A percentile compares a stretch with the other conserved stretches of the same genome.
phyloP scores from a whole-genome alignment of 2,329 filamentous ascomycete genomes.

The Cadophora malorum region DNA sequence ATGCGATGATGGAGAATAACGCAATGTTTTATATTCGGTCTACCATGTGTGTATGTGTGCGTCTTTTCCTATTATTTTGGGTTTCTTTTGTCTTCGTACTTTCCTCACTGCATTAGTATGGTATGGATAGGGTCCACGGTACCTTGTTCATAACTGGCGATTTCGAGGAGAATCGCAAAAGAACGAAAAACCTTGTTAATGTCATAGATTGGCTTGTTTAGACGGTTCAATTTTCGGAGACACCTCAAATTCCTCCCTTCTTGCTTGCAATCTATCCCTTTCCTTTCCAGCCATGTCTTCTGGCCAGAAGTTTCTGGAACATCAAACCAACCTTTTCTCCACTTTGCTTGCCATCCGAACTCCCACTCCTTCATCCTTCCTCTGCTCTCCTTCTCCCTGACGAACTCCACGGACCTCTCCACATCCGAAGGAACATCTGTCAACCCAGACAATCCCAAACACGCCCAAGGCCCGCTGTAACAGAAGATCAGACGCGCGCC shows the following conservation, averaged over 20 bases:
- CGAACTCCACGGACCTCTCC: slow-evolving; percentile 4
- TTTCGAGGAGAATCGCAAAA: not conserved
- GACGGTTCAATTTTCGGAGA: slow-evolving; percentile 3
- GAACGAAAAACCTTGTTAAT: slow-evolving; percentile 17
- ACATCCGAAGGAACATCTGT: slow-evolving; percentile 1
- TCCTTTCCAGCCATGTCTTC: not conserved
- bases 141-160: not conserved
- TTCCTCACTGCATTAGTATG: slow-evolving; percentile 1
- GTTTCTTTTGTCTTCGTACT: not conserved
- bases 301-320: not conserved
- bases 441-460: slow-evolving; percentile 10
- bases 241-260: not conserved
- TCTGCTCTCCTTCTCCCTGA: not conserved
- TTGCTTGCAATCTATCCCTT: not conserved
- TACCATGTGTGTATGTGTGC: not conserved
- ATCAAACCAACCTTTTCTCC: not conserved
- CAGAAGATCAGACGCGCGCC: slow-evolving; percentile 25
- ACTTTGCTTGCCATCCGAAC: not conserved
- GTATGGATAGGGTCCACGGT: not conserved
- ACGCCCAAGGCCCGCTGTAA: slow-evolving; percentile 13
- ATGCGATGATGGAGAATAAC: slow-evolving; percentile 26
- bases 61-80: not conserved
- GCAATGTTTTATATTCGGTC: slow-evolving; percentile 19
- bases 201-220: slow-evolving; percentile 25
- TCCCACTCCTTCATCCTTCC: not conserved